phyloP scores from a whole-genome alignment of 768 basidiomycete genomes.

The Rubroboletus satanas region DNA sequence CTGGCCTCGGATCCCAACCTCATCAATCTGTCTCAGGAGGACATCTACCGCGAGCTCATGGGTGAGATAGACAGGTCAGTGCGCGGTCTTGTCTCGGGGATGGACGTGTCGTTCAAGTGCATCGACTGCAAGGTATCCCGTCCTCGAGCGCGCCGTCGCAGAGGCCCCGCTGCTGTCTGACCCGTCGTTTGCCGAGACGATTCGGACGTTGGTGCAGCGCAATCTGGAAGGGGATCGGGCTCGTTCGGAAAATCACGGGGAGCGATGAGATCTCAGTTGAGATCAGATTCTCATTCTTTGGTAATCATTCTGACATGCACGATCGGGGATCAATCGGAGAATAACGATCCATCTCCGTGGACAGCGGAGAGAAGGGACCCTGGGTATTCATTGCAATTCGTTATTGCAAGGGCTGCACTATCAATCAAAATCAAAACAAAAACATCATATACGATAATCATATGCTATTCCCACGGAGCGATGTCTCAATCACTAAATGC shows the following conservation, averaged over 20 bases:
- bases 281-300: neutral
- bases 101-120: neutral
- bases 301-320: neutral
- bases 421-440: too few species aligned
- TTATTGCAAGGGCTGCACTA: too few species aligned
- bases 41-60: constrained; percentile 57
- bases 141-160: constrained; percentile 59
- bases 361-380: neutral
- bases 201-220: constrained; percentile 42
- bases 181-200: constrained; percentile 39
- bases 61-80: constrained; percentile 69
- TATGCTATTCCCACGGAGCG: too few species aligned
- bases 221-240: constrained; percentile 41
- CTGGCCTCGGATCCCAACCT: constrained; percentile 52
- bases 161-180: constrained; percentile 50
- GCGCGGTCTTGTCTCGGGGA: too few species aligned
- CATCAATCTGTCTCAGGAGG: constrained; percentile 48
- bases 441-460: too few species aligned
- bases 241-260: neutral
- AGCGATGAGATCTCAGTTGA: neutral
- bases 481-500: neutral
- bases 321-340: neutral
- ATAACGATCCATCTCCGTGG: neutral
- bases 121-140: constrained; percentile 47
- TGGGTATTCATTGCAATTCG: too few species aligned